Evolutionary conservation across 495 filamentous ascomycete species (phyloP).

Genomic region (Cercophora newfieldiana): DNA sequence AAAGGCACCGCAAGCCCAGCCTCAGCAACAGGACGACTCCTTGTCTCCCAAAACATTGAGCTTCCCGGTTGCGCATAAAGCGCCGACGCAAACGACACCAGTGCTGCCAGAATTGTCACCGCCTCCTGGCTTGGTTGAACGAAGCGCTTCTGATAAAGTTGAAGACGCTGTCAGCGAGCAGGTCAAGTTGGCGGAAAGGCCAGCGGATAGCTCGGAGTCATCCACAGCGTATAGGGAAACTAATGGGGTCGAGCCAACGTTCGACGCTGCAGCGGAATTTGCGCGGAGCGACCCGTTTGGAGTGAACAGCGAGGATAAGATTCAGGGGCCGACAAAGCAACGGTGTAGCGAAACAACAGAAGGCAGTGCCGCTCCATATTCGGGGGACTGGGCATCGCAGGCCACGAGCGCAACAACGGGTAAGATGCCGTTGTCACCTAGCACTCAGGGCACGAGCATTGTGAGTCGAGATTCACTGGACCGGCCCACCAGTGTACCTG

Average conservation of each 20-base stretch:
- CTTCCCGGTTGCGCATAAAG: slow-evolving; percentile 35
- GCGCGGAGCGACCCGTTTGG: slow-evolving; percentile 39
- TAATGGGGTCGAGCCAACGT: slow-evolving; percentile 39
- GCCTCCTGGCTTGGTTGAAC: slow-evolving; percentile 10
- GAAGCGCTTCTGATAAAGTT: not conserved
- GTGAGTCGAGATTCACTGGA: slow-evolving; percentile 52
- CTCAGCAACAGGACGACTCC: slow-evolving; percentile 31
- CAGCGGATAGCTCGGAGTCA: slow-evolving; percentile 19
- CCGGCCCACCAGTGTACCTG: slow-evolving; percentile 41
- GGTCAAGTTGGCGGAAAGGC: slow-evolving; percentile 14
- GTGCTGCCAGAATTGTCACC: not conserved
- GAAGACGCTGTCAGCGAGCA: slow-evolving; percentile 6
- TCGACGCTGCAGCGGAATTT: slow-evolving; percentile 38
- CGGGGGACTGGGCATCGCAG: slow-evolving; percentile 54
- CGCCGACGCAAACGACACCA: slow-evolving; percentile 15
- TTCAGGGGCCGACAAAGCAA: slow-evolving; percentile 40
- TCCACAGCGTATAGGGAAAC: slow-evolving; percentile 34
- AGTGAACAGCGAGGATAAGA: slow-evolving; percentile 25
- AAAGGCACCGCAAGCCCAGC: slow-evolving; percentile 25
- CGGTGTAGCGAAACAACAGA: slow-evolving; percentile 55
- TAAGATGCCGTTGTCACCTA: slow-evolving; percentile 59
- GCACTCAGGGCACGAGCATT: slow-evolving; percentile 59
- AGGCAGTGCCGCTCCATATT: slow-evolving; percentile 48
- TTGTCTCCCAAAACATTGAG: slow-evolving; percentile 44
- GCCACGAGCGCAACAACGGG: slow-evolving; percentile 57